phyloP scores from a whole-genome alignment of 768 basidiomycete species.

The Candolleomyces aberdarensis region DNA sequence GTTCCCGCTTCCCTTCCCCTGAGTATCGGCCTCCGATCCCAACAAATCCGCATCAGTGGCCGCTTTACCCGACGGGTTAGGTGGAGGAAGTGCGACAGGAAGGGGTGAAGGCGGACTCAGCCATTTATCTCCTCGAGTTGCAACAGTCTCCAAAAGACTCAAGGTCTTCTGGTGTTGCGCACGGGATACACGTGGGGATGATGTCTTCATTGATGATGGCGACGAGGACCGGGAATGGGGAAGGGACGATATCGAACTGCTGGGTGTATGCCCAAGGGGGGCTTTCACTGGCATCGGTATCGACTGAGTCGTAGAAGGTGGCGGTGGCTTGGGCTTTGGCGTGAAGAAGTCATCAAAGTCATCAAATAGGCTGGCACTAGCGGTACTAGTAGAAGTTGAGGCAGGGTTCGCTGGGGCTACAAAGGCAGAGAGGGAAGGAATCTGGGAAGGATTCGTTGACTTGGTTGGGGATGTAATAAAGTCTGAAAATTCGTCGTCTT shows the following conservation, averaged over 20 bases:
- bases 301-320: conserved; percentile 23
- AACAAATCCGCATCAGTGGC: background rate
- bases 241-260: background rate
- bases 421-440: conserved; percentile 1
- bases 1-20: too few species aligned
- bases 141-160: conserved; percentile 55
- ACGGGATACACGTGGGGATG: conserved; percentile 23
- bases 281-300: conserved; percentile 28
- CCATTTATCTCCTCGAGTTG: conserved; percentile 44
- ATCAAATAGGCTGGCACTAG: conserved; percentile 19
- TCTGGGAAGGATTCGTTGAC: conserved; percentile 15
- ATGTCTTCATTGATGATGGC: conserved; percentile 31
- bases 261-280: background rate
- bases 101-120: conserved; percentile 32
- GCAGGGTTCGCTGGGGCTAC: conserved; percentile 2
- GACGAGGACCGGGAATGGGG: background rate
- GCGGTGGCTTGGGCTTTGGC: background rate
- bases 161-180: conserved; percentile 49
- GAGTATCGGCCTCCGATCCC: background rate
- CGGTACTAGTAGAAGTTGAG: conserved; percentile 13
- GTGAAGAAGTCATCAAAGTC: conserved; percentile 49
- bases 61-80: conserved; percentile 7
- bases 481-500: conserved; percentile 57
- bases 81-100: conserved; percentile 22
- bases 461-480: conserved; percentile 36